A percentile compares a stretch with the other conserved stretches of the same genome.
Evolutionary conservation across 129 eudicot genomes (phyloP).

Genomic region (Centrapalus pauciflorus): DNA sequence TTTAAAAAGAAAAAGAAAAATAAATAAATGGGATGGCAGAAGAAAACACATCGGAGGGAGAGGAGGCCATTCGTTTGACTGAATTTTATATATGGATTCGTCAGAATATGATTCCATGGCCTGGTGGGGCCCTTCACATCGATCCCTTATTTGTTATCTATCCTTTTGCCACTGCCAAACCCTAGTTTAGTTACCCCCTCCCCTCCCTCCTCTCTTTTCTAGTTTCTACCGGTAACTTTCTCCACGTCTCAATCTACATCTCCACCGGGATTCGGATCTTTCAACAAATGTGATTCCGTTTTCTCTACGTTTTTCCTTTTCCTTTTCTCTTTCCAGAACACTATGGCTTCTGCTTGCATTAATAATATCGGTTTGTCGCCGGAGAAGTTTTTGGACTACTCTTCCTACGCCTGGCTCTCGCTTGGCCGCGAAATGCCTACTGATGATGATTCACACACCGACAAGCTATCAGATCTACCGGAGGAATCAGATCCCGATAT

Average conservation of each 20-base stretch:
- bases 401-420: not conserved
- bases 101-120: slow-evolving; percentile 13
- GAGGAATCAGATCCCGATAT: slow-evolving; percentile 11
- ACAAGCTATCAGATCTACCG: slow-evolving; percentile 12
- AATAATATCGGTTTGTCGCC: slow-evolving; percentile 2
- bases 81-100: no score
- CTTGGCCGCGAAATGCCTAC: not conserved
- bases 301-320: not conserved
- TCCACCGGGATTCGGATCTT: slow-evolving; percentile 2
- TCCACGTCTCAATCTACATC: not conserved
- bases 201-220: slow-evolving; percentile 15
- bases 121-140: not conserved
- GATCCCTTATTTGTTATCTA: not conserved
- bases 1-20: no score
- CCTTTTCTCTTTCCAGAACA: no score
- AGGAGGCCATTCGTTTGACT: no score
- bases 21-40: no score
- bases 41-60: no score
- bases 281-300: not conserved
- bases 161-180: slow-evolving; percentile 17
- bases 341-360: slow-evolving; percentile 16
- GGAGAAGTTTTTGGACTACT: not conserved
- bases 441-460: not conserved
- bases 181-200: no score
- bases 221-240: no score